Base-by-base conservation (phyloP, 2,329 filamentous ascomycete species). In the Penicillium sp. region DNA sequence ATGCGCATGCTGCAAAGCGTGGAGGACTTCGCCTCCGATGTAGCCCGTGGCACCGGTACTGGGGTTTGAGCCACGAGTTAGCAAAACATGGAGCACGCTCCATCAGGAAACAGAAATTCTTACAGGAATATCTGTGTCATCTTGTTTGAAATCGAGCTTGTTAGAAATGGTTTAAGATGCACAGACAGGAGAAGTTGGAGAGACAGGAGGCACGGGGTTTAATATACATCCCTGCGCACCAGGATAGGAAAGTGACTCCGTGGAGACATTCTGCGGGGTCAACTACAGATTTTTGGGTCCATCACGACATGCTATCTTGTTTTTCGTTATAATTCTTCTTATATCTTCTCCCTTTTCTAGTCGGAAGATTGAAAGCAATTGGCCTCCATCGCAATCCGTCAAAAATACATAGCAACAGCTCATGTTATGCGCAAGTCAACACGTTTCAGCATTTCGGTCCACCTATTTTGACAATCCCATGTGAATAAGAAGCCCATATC, bases 11-110 rank as follows among this genome's bases (percentile, higher is more conserved):
- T 68, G 67, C 29, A 81, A 62, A 4, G 71, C 71, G 13, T 33
- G 31, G 12, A 82, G 71, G 33, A 75, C 72, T 51, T 79, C 77
- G 40, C 80, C 80, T 15, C 79, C 79, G 41, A 82, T 79, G 66
- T 80, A 82, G 41, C 54, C 54, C 4, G 54, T 56, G 31, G 54
- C 47, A 29, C 54, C 54, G 8, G 54, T 56, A 38, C 54, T 56
- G 15, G 12, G 38, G 17, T 46, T 45, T 15, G 19, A 33, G 21
- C 8, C 13, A 46, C 12, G 4, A 40, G 37, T 56, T 38, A 52
- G 54, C 23, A 42, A 15, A 19, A 33, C 35, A 45, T 10, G 15
- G 6, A 23, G 8, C 15, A n/a, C 3, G 4, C 7, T 19, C 13
- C 23, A 29, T 9, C 15, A n/a, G 23, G 3, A 27, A 29, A 38